Conservation (phyloP, 306 rosid genomes). For the Acmispon strigosus region DNA sequence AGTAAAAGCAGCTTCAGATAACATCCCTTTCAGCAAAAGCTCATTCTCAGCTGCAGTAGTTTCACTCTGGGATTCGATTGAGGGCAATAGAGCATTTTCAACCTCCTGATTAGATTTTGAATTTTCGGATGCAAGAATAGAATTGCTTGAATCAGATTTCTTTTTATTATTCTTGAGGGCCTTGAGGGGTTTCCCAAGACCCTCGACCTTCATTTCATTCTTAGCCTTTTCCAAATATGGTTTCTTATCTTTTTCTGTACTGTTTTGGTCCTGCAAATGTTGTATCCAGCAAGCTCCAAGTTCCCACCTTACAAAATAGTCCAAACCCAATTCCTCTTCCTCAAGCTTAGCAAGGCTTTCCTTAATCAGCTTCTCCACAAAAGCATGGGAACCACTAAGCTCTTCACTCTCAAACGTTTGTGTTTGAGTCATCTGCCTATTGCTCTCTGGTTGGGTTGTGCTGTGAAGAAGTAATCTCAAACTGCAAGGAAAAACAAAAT, state of each 20-base stretch:
- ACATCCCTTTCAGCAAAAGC: conserved; percentile 49
- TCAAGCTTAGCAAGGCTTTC: conserved; percentile 73
- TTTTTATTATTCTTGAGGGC: conserved; percentile 75
- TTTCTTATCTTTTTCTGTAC: conserved; percentile 76
- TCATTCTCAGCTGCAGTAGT: conserved; percentile 67
- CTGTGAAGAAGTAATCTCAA: conserved; percentile 83
- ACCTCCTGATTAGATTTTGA: conserved; percentile 46
- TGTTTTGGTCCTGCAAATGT: conserved; percentile 95
- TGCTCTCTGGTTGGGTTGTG: conserved; percentile 49
- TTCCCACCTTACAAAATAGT: conserved; percentile 88
- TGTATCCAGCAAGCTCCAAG: conserved; percentile 99
- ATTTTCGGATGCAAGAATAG: conserved; percentile 41
- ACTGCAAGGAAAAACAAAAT: conserved; percentile 40
- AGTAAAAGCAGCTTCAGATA: conserved; percentile 72
- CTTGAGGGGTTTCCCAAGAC: conserved; percentile 89
- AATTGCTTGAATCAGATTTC: conserved; percentile 49
- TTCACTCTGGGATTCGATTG: conserved; percentile 43
- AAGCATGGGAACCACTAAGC: conserved; percentile 43
- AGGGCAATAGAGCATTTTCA: conserved; percentile 39
- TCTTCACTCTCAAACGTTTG: conserved; percentile 55
- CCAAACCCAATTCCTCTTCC: conserved; percentile 51
- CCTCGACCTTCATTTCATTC: conserved; percentile 94
- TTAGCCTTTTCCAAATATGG: conserved; percentile 54
- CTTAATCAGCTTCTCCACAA: conserved; percentile 63
- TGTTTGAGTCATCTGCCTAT: conserved; percentile 33